Evolutionary conservation across 1,139 yeast species (phyloP), one percentile per base, ranked within the genome.

Genomic region (Suhomyces atakaporum): DNA sequence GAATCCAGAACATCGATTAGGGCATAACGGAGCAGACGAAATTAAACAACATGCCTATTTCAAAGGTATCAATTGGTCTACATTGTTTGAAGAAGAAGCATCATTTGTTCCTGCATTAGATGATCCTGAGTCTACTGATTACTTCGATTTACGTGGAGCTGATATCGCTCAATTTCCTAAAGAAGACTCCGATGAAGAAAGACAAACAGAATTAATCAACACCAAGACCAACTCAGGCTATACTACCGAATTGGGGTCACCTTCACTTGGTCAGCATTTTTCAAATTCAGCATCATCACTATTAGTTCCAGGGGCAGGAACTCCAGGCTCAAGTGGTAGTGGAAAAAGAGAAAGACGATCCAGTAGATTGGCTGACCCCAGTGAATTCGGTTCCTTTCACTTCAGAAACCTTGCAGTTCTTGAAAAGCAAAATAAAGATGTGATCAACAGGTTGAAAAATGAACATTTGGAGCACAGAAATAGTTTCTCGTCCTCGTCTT

Each of bases 351-450:
- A 82, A 44, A 61, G 88, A 58, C 58, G 92, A 51, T 73, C 84
- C 36, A 70, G 85, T 57, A 68, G 86, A 46, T 61, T 86, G 42
- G 84, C 84, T 35, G 97, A 88, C 45, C 67, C 73, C 3, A 70
- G 78, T 31, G 97, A 90, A 50, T 94, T 92, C 73, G 99, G 99
- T 0, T 83, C 94, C 3, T 94, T 94, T 59, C 83, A 87, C 43
- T 94, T 87, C 62, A 74, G 96, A 49, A 94, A 94, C 56, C 66
- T 94, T 44, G 82, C 92, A 9, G 94, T 94, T 4, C 70, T 94
- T 44, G 98, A 92, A 51, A 86, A 85, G 53, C 97, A 96, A 12
- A 94, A 94, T 54, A 88, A 87, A 55, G 97, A 90, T 60, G 90
- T 87, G 11, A 87, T 94, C 42, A 86, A 86, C 53, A 68, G 96